A percentile compares a stretch with the other conserved stretches of the same genome.
Evolutionary conservation across 352 stramenopile species (phyloP).

Genomic region (Elongisporangium prolatum): DNA sequence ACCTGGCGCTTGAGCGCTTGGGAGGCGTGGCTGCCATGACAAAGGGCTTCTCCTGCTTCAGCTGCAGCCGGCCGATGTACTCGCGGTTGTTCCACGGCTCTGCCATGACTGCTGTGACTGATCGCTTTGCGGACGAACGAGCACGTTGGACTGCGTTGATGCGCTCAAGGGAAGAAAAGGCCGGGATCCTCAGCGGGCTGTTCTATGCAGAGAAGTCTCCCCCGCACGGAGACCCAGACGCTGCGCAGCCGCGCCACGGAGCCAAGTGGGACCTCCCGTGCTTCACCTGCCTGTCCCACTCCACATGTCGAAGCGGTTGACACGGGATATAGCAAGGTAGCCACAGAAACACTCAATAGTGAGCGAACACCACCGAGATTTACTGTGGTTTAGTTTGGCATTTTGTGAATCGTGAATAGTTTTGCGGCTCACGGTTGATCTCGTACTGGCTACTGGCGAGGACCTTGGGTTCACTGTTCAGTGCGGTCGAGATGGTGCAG

Average conservation of each 20-base stretch:
- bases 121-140: neutral
- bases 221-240: neutral
- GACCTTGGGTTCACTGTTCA: neutral
- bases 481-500: neutral
- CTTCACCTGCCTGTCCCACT: neutral
- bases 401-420: neutral
- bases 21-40: neutral
- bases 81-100: neutral
- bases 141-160: neutral
- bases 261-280: neutral
- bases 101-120: neutral
- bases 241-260: neutral
- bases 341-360: neutral
- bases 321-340: neutral
- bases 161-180: neutral
- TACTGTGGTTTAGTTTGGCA: neutral
- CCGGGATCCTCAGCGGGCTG: neutral
- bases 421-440: neutral
- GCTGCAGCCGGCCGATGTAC: neutral
- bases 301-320: neutral
- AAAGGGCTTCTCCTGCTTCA: neutral
- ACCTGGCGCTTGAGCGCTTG: neutral
- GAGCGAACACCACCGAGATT: neutral
- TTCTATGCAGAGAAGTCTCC: neutral
- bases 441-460: neutral